Conservation (phyloP, 805 yeast genomes). For the Vanderwaltozyma yarrowii region DNA sequence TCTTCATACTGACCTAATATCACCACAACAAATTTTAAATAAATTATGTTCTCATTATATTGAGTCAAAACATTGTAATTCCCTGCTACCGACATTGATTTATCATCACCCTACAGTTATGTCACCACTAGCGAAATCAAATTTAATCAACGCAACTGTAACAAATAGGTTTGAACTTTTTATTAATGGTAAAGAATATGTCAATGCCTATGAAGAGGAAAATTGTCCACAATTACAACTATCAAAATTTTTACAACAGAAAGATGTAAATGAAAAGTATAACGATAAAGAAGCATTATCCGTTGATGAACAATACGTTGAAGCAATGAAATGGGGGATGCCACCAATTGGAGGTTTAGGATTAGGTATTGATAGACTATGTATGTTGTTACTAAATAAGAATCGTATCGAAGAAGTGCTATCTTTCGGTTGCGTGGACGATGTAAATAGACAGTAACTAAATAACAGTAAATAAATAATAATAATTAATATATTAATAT, state of each 20-base stretch:
- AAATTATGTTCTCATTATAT: slow-evolving; percentile 48
- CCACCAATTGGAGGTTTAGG: slow-evolving; percentile 99
- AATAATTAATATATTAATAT: too few species aligned
- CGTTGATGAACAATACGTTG: slow-evolving; percentile 64
- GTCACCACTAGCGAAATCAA: slow-evolving; percentile 82
- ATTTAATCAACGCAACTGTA: slow-evolving; percentile 25
- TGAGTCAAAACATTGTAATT: slow-evolving; percentile 47
- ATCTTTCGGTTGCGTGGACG: slow-evolving; percentile 63
- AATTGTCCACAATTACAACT: slow-evolving; percentile 72
- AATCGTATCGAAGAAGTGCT: slow-evolving; percentile 66
- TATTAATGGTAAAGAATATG: slow-evolving; percentile 68
- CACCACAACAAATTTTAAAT: slow-evolving; percentile 56
- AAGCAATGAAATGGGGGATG: slow-evolving; percentile 81
- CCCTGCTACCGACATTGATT: slow-evolving; percentile 53
- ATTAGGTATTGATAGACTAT: slow-evolving; percentile 79
- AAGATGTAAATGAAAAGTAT: slow-evolving; percentile 34
- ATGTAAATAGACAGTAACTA: slow-evolving; percentile 35
- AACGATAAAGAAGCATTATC: slow-evolving; percentile 53
- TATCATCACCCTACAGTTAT: slow-evolving; percentile 73
- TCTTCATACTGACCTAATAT: slow-evolving; percentile 10
- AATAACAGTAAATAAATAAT: background rate
- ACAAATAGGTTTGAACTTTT: slow-evolving; percentile 80
- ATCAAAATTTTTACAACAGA: slow-evolving; percentile 53
- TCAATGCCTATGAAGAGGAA: slow-evolving; percentile 94
- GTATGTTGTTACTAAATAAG: slow-evolving; percentile 62